These are phyloP conservation scores for Rhynchospora pubera DNA, from an alignment of 176 grass and related monocot genomes.

Conservation along the genomic window DNA sequence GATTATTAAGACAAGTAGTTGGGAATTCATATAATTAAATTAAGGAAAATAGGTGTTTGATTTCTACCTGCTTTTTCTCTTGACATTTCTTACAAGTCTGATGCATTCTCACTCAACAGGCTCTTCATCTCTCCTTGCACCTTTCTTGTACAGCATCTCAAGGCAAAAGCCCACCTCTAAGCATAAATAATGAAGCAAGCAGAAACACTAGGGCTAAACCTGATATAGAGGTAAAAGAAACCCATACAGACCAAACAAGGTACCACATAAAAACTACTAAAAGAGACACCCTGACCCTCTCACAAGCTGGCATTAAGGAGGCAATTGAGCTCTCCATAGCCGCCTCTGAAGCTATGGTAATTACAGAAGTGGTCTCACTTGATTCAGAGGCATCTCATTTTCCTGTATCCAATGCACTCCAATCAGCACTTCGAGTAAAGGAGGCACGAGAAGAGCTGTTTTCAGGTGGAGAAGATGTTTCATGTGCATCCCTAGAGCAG, in stretches of 20 bases:
- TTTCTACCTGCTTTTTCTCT: neutral
- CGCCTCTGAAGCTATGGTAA: constrained; percentile 91
- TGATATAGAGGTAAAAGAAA: constrained; percentile 28
- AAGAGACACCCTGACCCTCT: constrained; percentile 34
- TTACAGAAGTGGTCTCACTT: constrained; percentile 49
- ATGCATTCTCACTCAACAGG: constrained; percentile 29
- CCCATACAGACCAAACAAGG: constrained; percentile 21
- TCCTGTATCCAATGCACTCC: constrained; percentile 27
- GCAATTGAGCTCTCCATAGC: constrained; percentile 77
- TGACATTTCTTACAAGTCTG: neutral
- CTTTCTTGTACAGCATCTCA: constrained; percentile 52
- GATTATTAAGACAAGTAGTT: neutral
- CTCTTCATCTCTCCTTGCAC: constrained; percentile 43
- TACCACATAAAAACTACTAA: constrained; percentile 20
- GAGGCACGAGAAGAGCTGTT: constrained; percentile 50
- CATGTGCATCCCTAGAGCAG: constrained; percentile 27
- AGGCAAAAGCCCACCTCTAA: constrained; percentile 24
- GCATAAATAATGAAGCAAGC: constrained; percentile 24
- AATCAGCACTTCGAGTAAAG: constrained; percentile 66
- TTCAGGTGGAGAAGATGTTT: constrained; percentile 28
- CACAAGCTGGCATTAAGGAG: constrained; percentile 41
- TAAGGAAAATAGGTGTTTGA: neutral
- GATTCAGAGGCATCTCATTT: constrained; percentile 30
- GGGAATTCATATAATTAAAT: neutral
- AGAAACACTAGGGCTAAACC: neutral